These are phyloP conservation scores for Epichloe uncinata DNA, from an alignment of 2,329 filamentous ascomycete genomes.

Conservation along the genomic window DNA sequence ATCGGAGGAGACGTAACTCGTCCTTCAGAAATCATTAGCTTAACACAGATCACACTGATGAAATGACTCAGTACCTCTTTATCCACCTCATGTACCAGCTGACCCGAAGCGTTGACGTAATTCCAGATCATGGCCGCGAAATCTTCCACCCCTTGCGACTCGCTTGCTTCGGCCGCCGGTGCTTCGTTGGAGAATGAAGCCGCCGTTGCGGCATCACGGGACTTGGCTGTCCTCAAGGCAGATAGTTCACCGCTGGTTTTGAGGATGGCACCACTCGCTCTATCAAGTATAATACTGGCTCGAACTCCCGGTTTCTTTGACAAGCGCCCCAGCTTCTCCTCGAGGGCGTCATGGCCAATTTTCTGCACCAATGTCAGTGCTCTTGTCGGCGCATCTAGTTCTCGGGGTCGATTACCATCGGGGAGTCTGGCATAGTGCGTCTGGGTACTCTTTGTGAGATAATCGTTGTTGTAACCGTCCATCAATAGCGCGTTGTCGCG, in stretches of 20 bases:
- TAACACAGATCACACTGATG: not conserved
- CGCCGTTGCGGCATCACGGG: slow-evolving; percentile 21
- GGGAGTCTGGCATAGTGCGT: slow-evolving; percentile 7
- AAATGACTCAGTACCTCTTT: slow-evolving; percentile 39
- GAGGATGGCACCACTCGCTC: slow-evolving; percentile 57
- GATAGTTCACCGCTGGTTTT: slow-evolving; percentile 59
- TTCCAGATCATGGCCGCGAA: slow-evolving; percentile 65
- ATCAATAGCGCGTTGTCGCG: not conserved
- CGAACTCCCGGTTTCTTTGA: slow-evolving; percentile 69
- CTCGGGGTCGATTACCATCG: not conserved
- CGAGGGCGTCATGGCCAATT: slow-evolving; percentile 45
- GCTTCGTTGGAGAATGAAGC: slow-evolving; percentile 34
- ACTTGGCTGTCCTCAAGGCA: slow-evolving; percentile 31
- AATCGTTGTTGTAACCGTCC: not conserved
- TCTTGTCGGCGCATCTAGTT: not conserved
- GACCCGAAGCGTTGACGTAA: slow-evolving; percentile 56
- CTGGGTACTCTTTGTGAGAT: not conserved
- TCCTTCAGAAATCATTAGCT: slow-evolving; percentile 36
- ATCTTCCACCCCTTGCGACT: slow-evolving; percentile 52
- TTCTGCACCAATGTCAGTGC: slow-evolving; percentile 15
- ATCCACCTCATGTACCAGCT: slow-evolving; percentile 59
- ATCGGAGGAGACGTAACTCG: slow-evolving; percentile 59
- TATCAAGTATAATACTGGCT: slow-evolving; percentile 63
- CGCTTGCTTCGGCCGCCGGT: slow-evolving; percentile 28
- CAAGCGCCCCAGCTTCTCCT: slow-evolving; percentile 53